Evolutionary conservation across 768 basidiomycete species (phyloP).

Genomic region (Calvatia gigantea): DNA sequence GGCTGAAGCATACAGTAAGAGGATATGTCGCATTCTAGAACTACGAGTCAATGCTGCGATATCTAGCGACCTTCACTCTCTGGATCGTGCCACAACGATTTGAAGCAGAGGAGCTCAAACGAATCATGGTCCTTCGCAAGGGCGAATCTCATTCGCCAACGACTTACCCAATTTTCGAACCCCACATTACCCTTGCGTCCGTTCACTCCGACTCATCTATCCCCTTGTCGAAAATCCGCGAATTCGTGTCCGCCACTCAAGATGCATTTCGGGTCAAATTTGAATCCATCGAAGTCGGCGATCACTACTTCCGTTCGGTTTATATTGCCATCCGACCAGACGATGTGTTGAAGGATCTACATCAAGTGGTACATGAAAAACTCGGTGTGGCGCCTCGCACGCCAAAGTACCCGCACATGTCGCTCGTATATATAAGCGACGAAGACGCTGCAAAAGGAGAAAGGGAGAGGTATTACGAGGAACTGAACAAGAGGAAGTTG

Average conservation of each 20-base stretch:
- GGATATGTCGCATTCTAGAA: neutral
- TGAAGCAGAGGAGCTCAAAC: constrained; percentile 40
- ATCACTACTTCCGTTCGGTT: constrained; percentile 70
- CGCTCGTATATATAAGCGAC: constrained; percentile 69
- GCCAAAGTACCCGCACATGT: constrained; percentile 68
- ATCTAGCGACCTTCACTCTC: constrained; percentile 31
- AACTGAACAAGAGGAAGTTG: constrained; percentile 27
- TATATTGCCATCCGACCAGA: constrained; percentile 50
- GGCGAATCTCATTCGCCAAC: constrained; percentile 20
- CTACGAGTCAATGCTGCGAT: neutral
- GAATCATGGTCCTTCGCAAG: constrained; percentile 41
- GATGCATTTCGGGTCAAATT: constrained; percentile 40
- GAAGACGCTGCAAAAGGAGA: constrained; percentile 51
- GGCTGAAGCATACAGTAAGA: constrained; percentile 1
- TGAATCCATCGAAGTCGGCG: constrained; percentile 49
- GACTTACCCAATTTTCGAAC: constrained; percentile 60
- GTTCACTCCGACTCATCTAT: constrained; percentile 28
- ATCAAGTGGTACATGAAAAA: constrained; percentile 38
- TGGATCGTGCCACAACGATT: constrained; percentile 65
- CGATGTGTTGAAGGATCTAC: constrained; percentile 43
- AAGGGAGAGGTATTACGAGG: constrained; percentile 43
- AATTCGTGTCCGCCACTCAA: constrained; percentile 13
- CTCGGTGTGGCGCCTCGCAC: constrained; percentile 40
- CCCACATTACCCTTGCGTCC: constrained; percentile 68
- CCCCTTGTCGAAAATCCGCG: constrained; percentile 21